These are phyloP conservation scores for Penicillium turbatum DNA, from an alignment of 495 filamentous ascomycete species.

Conservation along the genomic window DNA sequence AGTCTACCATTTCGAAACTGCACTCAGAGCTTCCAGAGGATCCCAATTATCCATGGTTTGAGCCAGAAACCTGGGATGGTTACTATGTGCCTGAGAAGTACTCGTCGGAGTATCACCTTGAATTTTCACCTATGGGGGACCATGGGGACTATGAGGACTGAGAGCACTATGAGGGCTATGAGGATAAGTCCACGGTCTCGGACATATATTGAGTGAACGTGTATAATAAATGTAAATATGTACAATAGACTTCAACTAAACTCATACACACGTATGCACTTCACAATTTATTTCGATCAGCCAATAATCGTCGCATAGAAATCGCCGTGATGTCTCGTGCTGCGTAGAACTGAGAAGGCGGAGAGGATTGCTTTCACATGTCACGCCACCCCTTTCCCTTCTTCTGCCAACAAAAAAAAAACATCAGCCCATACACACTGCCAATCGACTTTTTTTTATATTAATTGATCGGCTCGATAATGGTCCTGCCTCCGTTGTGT, in stretches of 20 bases:
- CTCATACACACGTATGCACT: not conserved
- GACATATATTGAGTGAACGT: too few relatives aligned
- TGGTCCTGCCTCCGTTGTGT: slow-evolving; percentile 5
- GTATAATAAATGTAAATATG: slow-evolving; percentile 8
- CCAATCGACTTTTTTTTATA: slow-evolving; percentile 3
- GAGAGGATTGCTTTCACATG: slow-evolving; percentile 33
- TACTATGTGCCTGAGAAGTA: slow-evolving; percentile 4
- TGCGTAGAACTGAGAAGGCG: slow-evolving; percentile 14
- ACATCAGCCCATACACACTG: slow-evolving; percentile 23
- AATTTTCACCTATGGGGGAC: not conserved
- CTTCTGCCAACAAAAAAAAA: slow-evolving; percentile 10
- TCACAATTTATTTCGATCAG: not conserved
- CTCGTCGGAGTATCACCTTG: not conserved
- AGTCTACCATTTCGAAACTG: not conserved
- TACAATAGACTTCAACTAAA: slow-evolving; percentile 1
- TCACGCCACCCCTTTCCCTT: slow-evolving; percentile 33
- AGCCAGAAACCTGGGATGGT: not conserved
- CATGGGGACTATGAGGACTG: not conserved
- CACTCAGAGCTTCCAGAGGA: slow-evolving; percentile 1
- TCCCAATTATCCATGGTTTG: not conserved
- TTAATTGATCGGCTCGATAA: slow-evolving; percentile 1
- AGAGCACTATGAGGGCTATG: not conserved
- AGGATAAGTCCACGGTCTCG: too few relatives aligned
- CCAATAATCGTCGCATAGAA: not conserved
- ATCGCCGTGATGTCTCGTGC: slow-evolving; percentile 2